A percentile compares a stretch with the other conserved stretches of the same genome.
These are phyloP conservation scores for Sclerotinia trifoliorum DNA, from an alignment of 2,329 filamentous ascomycete genomes.

Conservation along the genomic window DNA sequence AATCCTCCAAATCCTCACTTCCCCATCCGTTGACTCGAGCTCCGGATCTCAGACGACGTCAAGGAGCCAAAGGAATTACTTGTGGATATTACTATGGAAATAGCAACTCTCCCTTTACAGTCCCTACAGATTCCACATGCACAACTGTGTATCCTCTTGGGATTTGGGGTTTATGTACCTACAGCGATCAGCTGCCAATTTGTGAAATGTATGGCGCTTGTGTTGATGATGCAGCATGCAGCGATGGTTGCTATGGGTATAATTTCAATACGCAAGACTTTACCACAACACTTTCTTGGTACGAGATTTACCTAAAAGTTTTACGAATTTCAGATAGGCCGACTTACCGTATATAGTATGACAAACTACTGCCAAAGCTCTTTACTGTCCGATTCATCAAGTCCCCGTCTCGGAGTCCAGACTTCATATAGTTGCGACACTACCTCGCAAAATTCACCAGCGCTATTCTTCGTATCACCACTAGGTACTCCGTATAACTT, in stretches of 20 bases:
- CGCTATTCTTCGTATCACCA: neutral
- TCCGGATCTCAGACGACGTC: neutral
- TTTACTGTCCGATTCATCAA: neutral
- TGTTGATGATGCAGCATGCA: neutral
- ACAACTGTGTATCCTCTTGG: neutral
- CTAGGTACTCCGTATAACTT: neutral
- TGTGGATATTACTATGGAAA: neutral
- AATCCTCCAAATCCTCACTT: neutral
- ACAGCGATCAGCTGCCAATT: neutral
- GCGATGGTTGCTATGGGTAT: neutral
- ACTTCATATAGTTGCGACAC: neutral
- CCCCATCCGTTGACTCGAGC: neutral
- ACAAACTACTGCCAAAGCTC: neutral
- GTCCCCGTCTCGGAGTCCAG: neutral
- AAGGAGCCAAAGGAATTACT: neutral
- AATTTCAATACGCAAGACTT: neutral
- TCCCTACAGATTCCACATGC: neutral
- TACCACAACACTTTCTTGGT: neutral
- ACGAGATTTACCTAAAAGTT: too few species aligned
- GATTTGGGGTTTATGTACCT: neutral
- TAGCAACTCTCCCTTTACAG: neutral
- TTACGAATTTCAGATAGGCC: neutral
- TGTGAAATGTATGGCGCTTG: slow-evolving; percentile 1
- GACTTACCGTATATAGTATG: neutral
- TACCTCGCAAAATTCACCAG: neutral